Conservation (phyloP, 1,284 basidiomycete genomes). For the Gastroboletus turbinatus region DNA sequence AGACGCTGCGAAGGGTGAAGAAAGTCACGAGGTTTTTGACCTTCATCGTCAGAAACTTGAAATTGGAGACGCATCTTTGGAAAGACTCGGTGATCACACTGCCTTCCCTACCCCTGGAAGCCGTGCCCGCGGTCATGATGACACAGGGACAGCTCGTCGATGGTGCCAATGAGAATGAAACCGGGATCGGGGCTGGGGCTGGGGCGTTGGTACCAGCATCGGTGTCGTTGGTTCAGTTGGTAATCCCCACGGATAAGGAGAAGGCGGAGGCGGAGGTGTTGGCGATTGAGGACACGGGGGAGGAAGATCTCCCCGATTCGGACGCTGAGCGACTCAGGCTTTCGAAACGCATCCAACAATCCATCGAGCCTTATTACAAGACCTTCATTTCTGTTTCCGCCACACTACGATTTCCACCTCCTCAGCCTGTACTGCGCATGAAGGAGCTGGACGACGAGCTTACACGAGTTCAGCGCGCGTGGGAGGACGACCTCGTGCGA, state of each 20-base stretch:
- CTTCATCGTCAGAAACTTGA: conserved; percentile 89
- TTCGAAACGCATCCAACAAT: conserved; percentile 72
- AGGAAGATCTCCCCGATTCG: conserved; percentile 63
- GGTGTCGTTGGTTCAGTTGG: conserved; percentile 32
- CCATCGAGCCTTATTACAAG: conserved; percentile 77
- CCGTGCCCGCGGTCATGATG: conserved; percentile 49
- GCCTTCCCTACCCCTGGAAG: conserved; percentile 64
- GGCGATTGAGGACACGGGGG: conserved; percentile 28
- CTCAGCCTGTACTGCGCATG: conserved; percentile 84
- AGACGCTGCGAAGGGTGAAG: conserved; percentile 84
- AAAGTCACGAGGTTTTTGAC: conserved; percentile 89
- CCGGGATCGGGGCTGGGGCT: conserved; percentile 18
- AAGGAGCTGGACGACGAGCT: conserved; percentile 81
- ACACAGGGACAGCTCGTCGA: conserved; percentile 18
- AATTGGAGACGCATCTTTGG: conserved; percentile 93
- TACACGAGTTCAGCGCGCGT: conserved; percentile 61
- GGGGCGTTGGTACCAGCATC: conserved; percentile 29
- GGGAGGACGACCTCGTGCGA: conserved; percentile 83
- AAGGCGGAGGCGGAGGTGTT: conserved; percentile 17
- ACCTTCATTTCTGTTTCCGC: conserved; percentile 92
- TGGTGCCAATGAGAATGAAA: conserved; percentile 10
- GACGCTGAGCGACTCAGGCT: conserved; percentile 68
- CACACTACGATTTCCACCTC: conserved; percentile 86
- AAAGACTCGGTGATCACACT: conserved; percentile 88
- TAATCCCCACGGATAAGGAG: conserved; percentile 27